Base-by-base conservation (phyloP, 2,329 filamentous ascomycete species). In the Sporothrix sp. region DNA sequence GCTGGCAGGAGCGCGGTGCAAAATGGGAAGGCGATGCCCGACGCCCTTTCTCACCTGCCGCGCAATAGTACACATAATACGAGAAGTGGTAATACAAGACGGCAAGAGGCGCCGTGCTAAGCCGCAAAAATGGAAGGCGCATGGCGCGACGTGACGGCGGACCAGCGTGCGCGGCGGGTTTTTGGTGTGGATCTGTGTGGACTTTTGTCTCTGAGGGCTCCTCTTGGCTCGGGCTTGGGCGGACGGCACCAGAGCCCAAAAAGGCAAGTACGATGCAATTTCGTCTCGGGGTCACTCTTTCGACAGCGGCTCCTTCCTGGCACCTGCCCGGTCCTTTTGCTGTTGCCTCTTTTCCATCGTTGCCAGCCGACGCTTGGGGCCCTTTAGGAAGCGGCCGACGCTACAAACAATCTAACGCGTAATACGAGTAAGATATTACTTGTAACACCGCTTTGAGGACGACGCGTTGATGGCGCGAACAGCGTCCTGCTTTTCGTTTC, bases 121-220 rank as follows among this genome's bases (percentile, higher is more conserved):
- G 33, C 43, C 40, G n/a, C 21, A 32, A n/a, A 28, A 33, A 30
- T 18, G 32, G 39, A 50, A 38, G 48, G 38, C 40, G 33, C 45
- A 43, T 44, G 40, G 42, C 38, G 38, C 32, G 46, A 48, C 46
- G 46, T 32, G 45, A 36, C 36, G 36, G 46, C 42, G 42, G 42
- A 18, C 27, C 37, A 48, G 20, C 38, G 13, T 13, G 32, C 27
- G 16, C 42, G 27, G 18, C 28, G 18, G 28, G 42, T 13, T 43
- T 43, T 42, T 28, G 27, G 40, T 9, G 37, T 42, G 39, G 39
- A 16, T 28, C 27, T 28, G 1, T 14, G 16, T 43, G 40, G 40
- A 14, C 16, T 28, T 43, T 38, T 37, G 30, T 43, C n/a, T 25
- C 28, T 28, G 23, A 27, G 25, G 36, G 14, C 5, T 38, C 18